Percentiles rank a stretch among this genome's conserved stretches.
Conservation (phyloP, 106 monocot genomes). For the Amphibolis antarctica region DNA sequence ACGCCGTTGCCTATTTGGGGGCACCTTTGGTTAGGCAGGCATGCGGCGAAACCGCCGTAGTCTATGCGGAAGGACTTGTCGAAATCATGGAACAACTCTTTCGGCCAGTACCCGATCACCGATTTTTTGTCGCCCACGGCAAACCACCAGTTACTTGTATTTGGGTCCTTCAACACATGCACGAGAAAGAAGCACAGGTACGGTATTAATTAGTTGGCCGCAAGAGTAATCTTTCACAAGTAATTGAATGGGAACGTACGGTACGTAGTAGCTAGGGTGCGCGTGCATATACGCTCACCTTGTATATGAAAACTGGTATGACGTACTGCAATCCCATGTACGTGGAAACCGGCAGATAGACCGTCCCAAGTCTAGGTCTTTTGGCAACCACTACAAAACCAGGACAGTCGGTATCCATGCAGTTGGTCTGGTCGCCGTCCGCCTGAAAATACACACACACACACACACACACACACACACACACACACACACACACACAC, state of each 20-base stretch:
- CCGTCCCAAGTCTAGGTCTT: not conserved
- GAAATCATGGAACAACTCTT: not conserved
- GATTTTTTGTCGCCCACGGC: not conserved
- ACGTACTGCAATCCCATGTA: not conserved
- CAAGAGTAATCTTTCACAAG: not conserved
- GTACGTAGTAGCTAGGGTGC: not conserved
- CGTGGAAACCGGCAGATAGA: not conserved
- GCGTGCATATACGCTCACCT: not conserved
- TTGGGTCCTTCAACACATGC: not conserved
- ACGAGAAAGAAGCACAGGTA: not conserved
- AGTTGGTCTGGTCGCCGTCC: no score
- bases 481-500: no score
- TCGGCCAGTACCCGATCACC: slow-evolving; percentile 1
- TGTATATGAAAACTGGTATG: not conserved
- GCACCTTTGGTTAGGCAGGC: not conserved
- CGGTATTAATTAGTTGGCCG: not conserved
- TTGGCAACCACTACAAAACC: no score
- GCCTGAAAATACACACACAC: no score
- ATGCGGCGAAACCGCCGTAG: not conserved
- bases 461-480: no score
- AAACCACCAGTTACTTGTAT: slow-evolving; percentile 5
- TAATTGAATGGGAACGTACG: not conserved
- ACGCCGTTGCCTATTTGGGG: slow-evolving; percentile 1
- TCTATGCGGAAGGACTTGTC: not conserved
- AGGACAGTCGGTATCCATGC: no score